Evolutionary conservation across 1,139 yeast genomes (phyloP), one percentile per base, ranked within the genome.

Genomic region (Geotrichum aggregatum): DNA sequence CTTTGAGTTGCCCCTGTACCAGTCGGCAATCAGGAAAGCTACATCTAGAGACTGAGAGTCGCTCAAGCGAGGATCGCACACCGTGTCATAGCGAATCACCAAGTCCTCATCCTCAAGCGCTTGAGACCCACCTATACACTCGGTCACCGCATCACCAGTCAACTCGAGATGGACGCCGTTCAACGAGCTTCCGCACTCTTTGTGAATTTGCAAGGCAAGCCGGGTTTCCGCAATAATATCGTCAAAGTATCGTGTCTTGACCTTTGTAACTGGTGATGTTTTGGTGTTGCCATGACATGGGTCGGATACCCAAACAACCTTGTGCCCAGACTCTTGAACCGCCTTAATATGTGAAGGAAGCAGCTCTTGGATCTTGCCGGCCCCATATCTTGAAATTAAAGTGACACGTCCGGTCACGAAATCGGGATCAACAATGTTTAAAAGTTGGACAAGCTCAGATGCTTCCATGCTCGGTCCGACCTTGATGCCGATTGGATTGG

Each of bases 251-350:
- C 76, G 60, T 10, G 76, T 73, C 62, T 73, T 73, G 47, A 71
- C 65, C 53, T 71, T 69, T 33, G 73, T 66, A 24, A 63, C 66
- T 3, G 72, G 70, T 4, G 74, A 68, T 1, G 70, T 64, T 58
- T 71, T 70, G 40, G 76, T 73, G 57, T 73, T 72, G 3, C 76
- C 76, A 44, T 72, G 75, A 61, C 76, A 72, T 0, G 75, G 76
- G 54, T 71, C 76, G 3, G 70, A 66, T 45, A 71, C 65, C 75
- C 75, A 70, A 28, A 73, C 75, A 8, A 71, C 74, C 54, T 63
- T 64, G 60, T 73, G 76, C n/a, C 69, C 68, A 1, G 74, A 65
- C 24, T 59, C 53, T 50, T 66, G 60, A 4, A 73, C 76, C 0
- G 76, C 76, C 47, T 58, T 49, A 51, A 73, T 73, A 51, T 73